These are phyloP conservation scores for Dipodascus albidus DNA, from an alignment of 805 yeast species.

Conservation along the genomic window DNA sequence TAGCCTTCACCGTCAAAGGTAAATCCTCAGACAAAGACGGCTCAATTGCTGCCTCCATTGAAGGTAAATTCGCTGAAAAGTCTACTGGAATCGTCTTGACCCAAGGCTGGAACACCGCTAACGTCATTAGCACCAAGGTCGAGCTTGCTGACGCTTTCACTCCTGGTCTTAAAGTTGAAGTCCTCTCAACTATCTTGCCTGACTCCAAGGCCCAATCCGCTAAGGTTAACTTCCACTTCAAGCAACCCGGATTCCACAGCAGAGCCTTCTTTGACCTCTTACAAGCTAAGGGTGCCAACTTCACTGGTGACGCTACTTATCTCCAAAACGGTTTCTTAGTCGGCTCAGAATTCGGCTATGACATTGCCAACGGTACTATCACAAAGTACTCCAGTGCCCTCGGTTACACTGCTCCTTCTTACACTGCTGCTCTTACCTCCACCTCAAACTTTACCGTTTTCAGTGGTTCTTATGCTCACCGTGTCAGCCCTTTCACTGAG, in stretches of 20 bases:
- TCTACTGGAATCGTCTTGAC: conserved; percentile 84
- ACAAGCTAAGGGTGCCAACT: conserved; percentile 70
- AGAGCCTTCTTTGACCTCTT: conserved; percentile 90
- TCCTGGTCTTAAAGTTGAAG: conserved; percentile 89
- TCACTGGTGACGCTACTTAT: conserved; percentile 88
- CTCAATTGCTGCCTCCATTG: conserved; percentile 77
- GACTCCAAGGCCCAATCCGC: conserved; percentile 69
- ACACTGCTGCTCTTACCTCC: conserved; percentile 77
- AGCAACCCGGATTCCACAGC: conserved; percentile 87
- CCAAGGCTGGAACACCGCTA: conserved; percentile 97
- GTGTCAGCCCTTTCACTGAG: conserved; percentile 81
- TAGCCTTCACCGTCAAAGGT: conserved; percentile 87
- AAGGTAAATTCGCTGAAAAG: conserved; percentile 88
- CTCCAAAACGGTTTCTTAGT: conserved; percentile 95
- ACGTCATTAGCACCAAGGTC: conserved; percentile 82
- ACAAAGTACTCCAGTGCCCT: conserved; percentile 89
- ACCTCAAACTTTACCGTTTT: conserved; percentile 78
- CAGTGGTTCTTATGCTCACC: conserved; percentile 96
- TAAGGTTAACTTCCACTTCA: conserved; percentile 80
- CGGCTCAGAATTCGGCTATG: conserved; percentile 96
- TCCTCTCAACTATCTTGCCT: conserved; percentile 81
- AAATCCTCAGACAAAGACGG: conserved; percentile 69
- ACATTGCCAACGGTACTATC: conserved; percentile 82
- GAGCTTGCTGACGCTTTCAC: conserved; percentile 87
- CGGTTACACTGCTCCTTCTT: conserved; percentile 84